A percentile compares a stretch with the other conserved stretches of the same genome.
Evolutionary conservation across 1,139 yeast genomes (phyloP).

Genomic region (Zhuliangozyma blackwelliae): DNA sequence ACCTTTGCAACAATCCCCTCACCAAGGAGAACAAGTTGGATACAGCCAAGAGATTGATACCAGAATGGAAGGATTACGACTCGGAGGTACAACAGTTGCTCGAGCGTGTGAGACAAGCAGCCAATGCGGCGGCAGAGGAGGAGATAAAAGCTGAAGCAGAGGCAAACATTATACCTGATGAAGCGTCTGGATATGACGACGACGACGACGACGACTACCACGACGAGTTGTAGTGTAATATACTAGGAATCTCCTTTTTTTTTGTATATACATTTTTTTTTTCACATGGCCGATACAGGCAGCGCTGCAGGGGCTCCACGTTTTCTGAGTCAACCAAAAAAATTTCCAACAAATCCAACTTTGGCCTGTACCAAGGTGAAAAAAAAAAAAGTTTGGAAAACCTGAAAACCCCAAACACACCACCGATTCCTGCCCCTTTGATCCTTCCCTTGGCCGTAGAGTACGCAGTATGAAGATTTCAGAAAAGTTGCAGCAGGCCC

Average conservation of each 20-base stretch:
- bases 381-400: too few relatives aligned
- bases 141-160: not conserved
- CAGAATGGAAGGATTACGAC: constrained; percentile 74
- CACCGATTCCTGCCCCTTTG: too few relatives aligned
- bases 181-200: constrained; percentile 1
- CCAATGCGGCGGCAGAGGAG: constrained; percentile 1
- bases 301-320: too few relatives aligned
- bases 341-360: too few relatives aligned
- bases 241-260: too few relatives aligned
- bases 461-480: constrained; percentile 43
- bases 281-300: too few relatives aligned
- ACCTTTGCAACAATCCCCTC: constrained; percentile 77
- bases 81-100: constrained; percentile 30
- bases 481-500: constrained; percentile 49
- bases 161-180: not conserved
- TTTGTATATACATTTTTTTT: too few relatives aligned
- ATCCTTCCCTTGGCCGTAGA: too few relatives aligned
- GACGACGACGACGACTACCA: constrained; percentile 6
- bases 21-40: constrained; percentile 75
- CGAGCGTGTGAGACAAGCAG: constrained; percentile 1
- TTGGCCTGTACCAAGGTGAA: too few relatives aligned
- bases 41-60: constrained; percentile 67
- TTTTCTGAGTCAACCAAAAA: too few relatives aligned
- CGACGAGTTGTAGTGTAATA: constrained; percentile 6
- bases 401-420: too few relatives aligned